Percentiles rank a stretch among this genome's conserved stretches.
phyloP scores from a whole-genome alignment of 768 basidiomycete species.

The Suillus hirtellus region DNA sequence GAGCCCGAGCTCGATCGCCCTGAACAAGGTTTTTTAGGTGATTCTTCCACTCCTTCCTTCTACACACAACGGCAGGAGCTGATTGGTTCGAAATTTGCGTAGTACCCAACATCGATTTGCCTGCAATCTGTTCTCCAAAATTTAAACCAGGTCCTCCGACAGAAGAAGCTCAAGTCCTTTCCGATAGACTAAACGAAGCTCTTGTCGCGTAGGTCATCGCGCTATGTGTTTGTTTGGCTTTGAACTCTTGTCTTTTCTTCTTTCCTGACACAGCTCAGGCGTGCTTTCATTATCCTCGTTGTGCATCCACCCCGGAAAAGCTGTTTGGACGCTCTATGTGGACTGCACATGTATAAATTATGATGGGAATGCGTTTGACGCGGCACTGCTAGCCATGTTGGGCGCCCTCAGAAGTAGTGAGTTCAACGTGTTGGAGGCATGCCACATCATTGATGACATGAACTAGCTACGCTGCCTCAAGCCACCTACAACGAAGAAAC shows the following conservation, averaged over 20 bases:
- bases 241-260: conserved; percentile 5
- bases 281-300: conserved; percentile 66
- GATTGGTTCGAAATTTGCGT: not conserved
- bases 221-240: not conserved
- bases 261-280: conserved; percentile 50
- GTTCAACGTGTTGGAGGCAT: conserved; percentile 26
- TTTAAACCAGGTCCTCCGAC: conserved; percentile 96
- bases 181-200: conserved; percentile 77
- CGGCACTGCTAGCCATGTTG: conserved; percentile 83
- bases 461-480: conserved; percentile 65
- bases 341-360: conserved; percentile 97
- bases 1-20: conserved; percentile 83
- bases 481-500: conserved; percentile 68
- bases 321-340: conserved; percentile 93
- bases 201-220: conserved; percentile 61
- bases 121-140: conserved; percentile 87
- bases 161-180: conserved; percentile 92
- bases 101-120: conserved; percentile 96
- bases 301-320: conserved; percentile 77
- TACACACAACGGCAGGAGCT: not conserved
- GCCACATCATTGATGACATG: conserved; percentile 10
- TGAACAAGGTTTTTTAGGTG: conserved; percentile 81
- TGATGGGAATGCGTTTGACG: conserved; percentile 94
- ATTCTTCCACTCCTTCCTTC: conserved; percentile 21
- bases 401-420: conserved; percentile 83